Conservation (phyloP, 148 eudicot genomes). For the Salicornia ramosissima region DNA sequence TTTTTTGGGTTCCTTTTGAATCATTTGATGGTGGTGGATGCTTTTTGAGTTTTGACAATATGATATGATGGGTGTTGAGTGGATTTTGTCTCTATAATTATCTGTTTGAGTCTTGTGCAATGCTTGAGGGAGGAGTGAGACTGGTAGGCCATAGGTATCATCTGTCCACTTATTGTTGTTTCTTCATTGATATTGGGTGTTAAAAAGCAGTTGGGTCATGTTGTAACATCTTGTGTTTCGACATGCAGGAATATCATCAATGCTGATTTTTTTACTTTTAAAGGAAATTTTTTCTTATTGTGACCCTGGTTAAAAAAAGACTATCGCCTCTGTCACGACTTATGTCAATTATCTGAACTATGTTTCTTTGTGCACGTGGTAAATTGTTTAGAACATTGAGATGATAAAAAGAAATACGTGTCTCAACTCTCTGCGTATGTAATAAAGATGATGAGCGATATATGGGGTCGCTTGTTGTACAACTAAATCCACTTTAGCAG, state of each 20-base stretch:
- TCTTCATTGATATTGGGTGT: background rate
- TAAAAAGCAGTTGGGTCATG: slow-evolving; percentile 1
- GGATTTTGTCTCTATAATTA: background rate
- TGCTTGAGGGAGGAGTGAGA: background rate
- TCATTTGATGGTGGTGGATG: background rate
- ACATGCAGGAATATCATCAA: background rate
- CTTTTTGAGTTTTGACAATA: background rate
- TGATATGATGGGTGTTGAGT: background rate
- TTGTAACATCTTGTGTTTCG: background rate
- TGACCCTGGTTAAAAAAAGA: background rate
- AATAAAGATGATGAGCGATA: too few relatives aligned
- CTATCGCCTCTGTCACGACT: too few relatives aligned
- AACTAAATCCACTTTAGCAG: too few relatives aligned
- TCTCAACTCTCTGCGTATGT: too few relatives aligned
- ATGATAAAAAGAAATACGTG: too few relatives aligned
- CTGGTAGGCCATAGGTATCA: background rate
- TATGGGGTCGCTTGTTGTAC: too few relatives aligned
- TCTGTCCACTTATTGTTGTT: background rate
- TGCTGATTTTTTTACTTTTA: background rate
- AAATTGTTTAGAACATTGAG: background rate
- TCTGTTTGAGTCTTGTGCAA: slow-evolving; percentile 3
- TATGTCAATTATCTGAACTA: too few relatives aligned
- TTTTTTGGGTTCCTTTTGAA: background rate
- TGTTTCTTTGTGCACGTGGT: background rate
- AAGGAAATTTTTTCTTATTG: background rate